phyloP scores from a whole-genome alignment of 768 basidiomycete genomes.

The Mycena galericulata region DNA sequence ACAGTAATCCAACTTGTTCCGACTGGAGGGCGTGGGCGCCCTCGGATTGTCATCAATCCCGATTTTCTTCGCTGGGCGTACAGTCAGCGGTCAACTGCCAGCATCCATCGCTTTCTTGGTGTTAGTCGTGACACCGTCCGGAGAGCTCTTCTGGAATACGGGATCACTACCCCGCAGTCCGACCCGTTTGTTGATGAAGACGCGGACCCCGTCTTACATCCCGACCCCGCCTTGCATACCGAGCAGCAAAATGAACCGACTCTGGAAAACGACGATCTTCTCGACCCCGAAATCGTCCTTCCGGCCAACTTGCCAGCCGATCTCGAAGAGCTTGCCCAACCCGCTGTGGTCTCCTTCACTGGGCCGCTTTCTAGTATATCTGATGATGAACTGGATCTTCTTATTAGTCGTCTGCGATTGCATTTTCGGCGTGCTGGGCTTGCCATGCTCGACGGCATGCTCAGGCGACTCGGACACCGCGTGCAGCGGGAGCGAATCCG shows the following conservation, averaged over 20 bases:
- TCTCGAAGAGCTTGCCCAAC: not conserved
- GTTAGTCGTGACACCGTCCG: not conserved
- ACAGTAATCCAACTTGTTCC: not conserved
- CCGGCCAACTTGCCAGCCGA: slow-evolving; percentile 15
- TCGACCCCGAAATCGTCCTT: slow-evolving; percentile 6
- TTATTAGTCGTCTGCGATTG: not conserved
- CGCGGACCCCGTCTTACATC: too few relatives aligned
- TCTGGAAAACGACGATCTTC: not conserved
- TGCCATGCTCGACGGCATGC: not conserved
- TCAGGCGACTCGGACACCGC: not conserved
- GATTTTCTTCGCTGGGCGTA: not conserved
- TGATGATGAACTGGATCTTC: not conserved
- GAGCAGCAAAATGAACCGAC: too few relatives aligned
- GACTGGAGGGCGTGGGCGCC: not conserved
- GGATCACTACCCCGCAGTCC: not conserved
- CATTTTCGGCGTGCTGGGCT: not conserved
- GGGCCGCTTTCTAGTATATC: not conserved
- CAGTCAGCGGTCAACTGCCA: not conserved
- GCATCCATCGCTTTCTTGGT: not conserved
- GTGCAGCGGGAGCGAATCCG: not conserved
- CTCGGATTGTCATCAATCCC: not conserved
- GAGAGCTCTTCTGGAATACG: not conserved
- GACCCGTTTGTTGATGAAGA: not conserved
- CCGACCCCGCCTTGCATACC: too few relatives aligned
- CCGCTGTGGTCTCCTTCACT: not conserved